Percentiles rank a stretch among this genome's conserved stretches.
phyloP scores from a whole-genome alignment of 805 yeast genomes.

The Ogataea methanolica region DNA sequence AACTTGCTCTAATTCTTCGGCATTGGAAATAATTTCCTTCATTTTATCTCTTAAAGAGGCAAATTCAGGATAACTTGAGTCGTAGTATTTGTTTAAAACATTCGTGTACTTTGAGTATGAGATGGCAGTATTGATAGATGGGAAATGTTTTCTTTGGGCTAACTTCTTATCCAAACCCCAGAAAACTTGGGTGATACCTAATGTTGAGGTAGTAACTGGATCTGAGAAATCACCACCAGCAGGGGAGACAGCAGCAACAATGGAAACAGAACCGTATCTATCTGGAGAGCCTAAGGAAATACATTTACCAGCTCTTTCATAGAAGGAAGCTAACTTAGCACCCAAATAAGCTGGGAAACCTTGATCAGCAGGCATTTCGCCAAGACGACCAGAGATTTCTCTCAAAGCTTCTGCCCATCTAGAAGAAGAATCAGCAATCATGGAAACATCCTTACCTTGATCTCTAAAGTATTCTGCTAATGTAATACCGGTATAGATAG shows the following conservation, averaged over 20 bases:
- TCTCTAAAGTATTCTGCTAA: conserved; percentile 99
- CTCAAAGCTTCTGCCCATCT: conserved; percentile 99
- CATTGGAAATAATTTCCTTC: conserved; percentile 90
- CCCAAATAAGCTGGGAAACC: conserved; percentile 99
- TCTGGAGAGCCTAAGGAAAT: conserved; percentile 94
- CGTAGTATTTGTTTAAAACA: conserved; percentile 82
- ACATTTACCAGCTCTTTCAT: conserved; percentile 99
- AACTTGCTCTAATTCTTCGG: conserved; percentile 98
- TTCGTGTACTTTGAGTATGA: conserved; percentile 96
- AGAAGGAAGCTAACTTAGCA: conserved; percentile 97
- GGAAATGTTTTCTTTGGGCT: conserved; percentile 99
- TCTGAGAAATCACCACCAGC: conserved; percentile 99
- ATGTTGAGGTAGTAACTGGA: conserved; percentile 97
- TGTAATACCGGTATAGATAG: conserved; percentile 98
- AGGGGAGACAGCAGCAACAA: conserved; percentile 99
- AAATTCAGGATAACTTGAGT: conserved; percentile 82
- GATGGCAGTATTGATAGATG: conserved; percentile 92
- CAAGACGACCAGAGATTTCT: conserved; percentile 99
- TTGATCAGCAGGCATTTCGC: conserved; percentile 99
- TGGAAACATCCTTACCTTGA: conserved; percentile 97
- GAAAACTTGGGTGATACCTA: conserved; percentile 99
- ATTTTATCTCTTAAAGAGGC: conserved; percentile 86
- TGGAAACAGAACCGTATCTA: conserved; percentile 97
- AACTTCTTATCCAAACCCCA: conserved; percentile 99
- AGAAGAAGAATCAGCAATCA: conserved; percentile 99